Evolutionary conservation across 345 rosid genomes (phyloP).

Genomic region (Turnera subulata): DNA sequence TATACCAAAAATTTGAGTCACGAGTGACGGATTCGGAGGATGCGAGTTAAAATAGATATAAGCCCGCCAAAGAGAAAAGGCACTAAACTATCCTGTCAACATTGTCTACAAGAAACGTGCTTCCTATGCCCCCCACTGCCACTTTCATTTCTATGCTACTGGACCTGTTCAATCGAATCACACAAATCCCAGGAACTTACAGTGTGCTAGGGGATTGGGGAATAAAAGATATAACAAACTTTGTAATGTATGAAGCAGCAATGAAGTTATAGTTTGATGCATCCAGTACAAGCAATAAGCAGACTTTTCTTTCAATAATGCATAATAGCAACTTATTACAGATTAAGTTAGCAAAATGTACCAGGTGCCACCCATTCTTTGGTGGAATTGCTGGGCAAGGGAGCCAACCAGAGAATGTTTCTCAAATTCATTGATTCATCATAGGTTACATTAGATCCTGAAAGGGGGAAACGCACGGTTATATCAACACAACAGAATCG

Average conservation of each 20-base stretch:
- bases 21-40: no score
- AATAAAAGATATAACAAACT: neutral
- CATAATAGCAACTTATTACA: neutral
- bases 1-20: no score
- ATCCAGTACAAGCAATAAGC: neutral
- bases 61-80: no score
- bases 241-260: neutral
- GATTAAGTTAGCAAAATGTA: conserved; percentile 22
- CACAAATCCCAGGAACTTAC: no score
- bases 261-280: neutral
- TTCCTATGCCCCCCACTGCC: no score
- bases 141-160: no score
- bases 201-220: no score
- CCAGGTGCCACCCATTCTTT: conserved; percentile 75
- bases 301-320: neutral
- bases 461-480: conserved; percentile 4
- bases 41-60: no score
- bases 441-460: conserved; percentile 62
- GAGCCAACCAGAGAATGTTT: conserved; percentile 93
- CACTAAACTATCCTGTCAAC: no score
- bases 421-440: conserved; percentile 80
- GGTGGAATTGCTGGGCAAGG: conserved; percentile 56
- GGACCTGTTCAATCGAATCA: no score
- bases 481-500: neutral
- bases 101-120: no score